phyloP scores from a whole-genome alignment of 305 asterid genomes.

The Nicotiana rustica region DNA sequence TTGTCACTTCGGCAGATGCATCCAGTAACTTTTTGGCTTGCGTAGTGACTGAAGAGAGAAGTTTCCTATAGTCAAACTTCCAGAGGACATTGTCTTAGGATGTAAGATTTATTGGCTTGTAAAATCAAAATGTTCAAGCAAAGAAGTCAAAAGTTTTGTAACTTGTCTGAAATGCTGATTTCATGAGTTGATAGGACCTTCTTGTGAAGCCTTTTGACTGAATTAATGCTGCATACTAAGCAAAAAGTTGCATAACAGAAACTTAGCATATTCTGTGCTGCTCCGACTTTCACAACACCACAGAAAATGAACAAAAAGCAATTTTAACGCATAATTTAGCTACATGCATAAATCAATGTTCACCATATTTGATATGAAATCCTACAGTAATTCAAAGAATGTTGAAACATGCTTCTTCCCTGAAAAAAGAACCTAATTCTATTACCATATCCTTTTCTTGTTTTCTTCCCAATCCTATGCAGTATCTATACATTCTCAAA shows the following conservation, averaged over 20 bases:
- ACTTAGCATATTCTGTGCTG: background rate
- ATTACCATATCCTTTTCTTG: background rate
- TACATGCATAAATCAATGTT: background rate
- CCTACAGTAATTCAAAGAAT: background rate
- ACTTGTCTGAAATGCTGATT: background rate
- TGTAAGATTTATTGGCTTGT: background rate
- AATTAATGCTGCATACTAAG: background rate
- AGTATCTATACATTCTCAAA: background rate
- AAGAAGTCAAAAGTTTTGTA: background rate
- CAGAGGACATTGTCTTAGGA: background rate
- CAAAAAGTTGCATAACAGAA: background rate
- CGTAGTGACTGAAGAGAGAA: background rate
- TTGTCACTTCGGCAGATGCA: background rate
- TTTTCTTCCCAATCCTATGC: background rate
- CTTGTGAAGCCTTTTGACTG: background rate
- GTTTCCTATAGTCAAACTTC: background rate
- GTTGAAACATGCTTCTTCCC: slow-evolving; percentile 8
- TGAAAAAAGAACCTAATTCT: background rate
- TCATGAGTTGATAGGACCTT: background rate
- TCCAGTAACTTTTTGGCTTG: background rate
- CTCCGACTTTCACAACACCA: background rate
- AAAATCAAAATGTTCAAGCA: background rate
- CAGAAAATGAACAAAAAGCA: background rate
- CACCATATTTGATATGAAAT: background rate
- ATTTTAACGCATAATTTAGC: background rate